Conservation (phyloP, 1,284 basidiomycete genomes). For the Moniliophthora roreri region DNA sequence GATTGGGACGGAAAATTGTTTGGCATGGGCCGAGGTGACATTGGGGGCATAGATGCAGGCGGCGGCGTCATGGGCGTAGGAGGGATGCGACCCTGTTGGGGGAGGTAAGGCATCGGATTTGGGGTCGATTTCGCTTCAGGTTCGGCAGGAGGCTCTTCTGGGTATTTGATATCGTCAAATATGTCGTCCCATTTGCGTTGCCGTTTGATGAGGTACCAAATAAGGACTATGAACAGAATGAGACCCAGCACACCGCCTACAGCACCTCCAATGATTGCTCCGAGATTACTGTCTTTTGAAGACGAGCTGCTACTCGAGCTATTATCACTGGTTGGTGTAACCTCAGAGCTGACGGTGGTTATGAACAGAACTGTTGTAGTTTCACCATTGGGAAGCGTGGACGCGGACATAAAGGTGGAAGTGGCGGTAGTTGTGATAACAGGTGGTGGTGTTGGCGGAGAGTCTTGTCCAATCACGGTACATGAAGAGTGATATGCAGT, state of each 20-base stretch:
- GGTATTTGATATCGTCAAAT: constrained; percentile 31
- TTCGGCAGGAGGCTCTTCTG: too few species aligned
- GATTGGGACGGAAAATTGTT: too few species aligned
- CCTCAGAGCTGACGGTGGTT: background rate
- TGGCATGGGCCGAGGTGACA: too few species aligned
- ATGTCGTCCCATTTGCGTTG: constrained; percentile 5
- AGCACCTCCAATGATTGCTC: constrained; percentile 6
- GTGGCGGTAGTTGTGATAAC: background rate
- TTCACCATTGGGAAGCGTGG: constrained; percentile 1
- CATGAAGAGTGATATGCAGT: too few species aligned
- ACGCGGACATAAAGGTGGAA: background rate
- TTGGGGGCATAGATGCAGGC: too few species aligned
- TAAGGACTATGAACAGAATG: background rate
- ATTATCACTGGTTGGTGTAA: background rate
- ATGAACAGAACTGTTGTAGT: background rate
- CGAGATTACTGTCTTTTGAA: constrained; percentile 15
- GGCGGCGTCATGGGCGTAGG: too few species aligned
- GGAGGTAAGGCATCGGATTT: too few species aligned
- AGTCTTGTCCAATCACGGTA: too few species aligned
- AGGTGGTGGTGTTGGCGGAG: background rate
- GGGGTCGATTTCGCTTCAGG: too few species aligned
- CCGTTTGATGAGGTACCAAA: constrained; percentile 7
- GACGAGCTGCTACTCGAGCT: background rate
- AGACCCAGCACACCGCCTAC: constrained; percentile 5
- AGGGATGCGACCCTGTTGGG: too few species aligned